Conservation (phyloP, 495 filamentous ascomycete genomes). For the Penicillium longicatenatum region DNA sequence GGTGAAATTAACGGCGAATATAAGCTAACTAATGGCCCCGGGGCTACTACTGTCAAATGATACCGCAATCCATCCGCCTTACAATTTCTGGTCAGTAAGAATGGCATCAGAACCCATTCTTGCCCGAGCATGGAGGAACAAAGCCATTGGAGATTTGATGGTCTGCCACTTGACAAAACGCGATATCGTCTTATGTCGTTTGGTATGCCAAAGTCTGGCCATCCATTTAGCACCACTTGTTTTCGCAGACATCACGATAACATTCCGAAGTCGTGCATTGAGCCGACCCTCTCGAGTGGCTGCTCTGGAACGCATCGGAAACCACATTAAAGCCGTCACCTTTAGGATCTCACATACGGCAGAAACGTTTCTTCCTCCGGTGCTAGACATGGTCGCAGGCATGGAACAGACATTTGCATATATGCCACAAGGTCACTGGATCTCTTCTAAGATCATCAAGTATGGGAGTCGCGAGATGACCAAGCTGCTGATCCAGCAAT, state of each 20-base stretch:
- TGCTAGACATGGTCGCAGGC: conserved; percentile 70
- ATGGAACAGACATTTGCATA: conserved; percentile 74
- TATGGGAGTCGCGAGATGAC: conserved; percentile 65
- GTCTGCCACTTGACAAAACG: conserved; percentile 29
- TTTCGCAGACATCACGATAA: conserved; percentile 47
- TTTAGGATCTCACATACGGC: conserved; percentile 69
- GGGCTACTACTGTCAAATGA: too few species aligned
- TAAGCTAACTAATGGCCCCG: not conserved
- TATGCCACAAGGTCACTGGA: conserved; percentile 54
- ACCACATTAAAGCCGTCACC: conserved; percentile 66
- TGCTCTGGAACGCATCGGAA: conserved; percentile 70
- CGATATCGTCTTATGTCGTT: conserved; percentile 49
- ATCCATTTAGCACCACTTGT: conserved; percentile 48
- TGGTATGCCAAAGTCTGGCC: conserved; percentile 55
- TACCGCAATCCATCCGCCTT: too few species aligned
- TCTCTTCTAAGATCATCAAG: conserved; percentile 55
- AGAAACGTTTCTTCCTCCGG: conserved; percentile 73
- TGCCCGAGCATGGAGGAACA: not conserved
- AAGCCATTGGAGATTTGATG: not conserved
- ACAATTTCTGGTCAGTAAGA: too few species aligned
- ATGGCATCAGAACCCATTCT: not conserved
- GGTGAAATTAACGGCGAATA: too few species aligned
- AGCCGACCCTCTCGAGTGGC: conserved; percentile 66
- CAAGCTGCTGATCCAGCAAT: conserved; percentile 75
- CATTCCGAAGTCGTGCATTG: conserved; percentile 70